Evolutionary conservation across 2,329 filamentous ascomycete species (phyloP).

Genomic region (Balansia obtecta): DNA sequence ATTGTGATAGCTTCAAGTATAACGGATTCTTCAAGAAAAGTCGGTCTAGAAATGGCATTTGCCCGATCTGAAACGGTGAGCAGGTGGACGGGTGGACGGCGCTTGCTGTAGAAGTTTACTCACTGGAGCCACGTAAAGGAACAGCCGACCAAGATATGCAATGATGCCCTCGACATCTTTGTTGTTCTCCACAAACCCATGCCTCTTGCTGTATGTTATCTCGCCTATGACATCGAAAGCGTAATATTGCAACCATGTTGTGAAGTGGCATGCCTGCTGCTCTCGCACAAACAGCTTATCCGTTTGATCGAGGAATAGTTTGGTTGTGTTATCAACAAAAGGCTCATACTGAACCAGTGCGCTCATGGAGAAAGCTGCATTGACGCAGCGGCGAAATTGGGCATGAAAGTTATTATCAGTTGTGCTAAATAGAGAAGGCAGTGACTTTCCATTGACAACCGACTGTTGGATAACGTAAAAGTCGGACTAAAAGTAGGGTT

Average conservation of each 20-base stretch:
- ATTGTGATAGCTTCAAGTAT: conserved; percentile 8
- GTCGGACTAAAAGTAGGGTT: background rate
- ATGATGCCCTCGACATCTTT: conserved; percentile 31
- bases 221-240: conserved; percentile 39
- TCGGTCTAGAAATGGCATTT: conserved; percentile 10
- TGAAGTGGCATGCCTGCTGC: conserved; percentile 35
- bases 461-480: background rate
- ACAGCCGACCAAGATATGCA: conserved; percentile 8
- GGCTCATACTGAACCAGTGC: background rate
- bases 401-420: background rate
- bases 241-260: conserved; percentile 36
- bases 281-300: background rate
- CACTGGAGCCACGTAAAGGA: conserved; percentile 10
- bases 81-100: no score
- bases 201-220: conserved; percentile 26
- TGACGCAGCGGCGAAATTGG: background rate
- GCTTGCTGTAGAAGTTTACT: background rate
- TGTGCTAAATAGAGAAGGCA: background rate
- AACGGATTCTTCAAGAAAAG: conserved; percentile 37
- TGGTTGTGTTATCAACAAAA: background rate
- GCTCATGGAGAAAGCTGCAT: background rate
- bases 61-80: conserved; percentile 10
- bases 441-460: background rate
- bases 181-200: conserved; percentile 33
- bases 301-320: background rate